These are phyloP conservation scores for Naganishia friedmannii DNA, from an alignment of 768 basidiomycete genomes.

Conservation along the genomic window DNA sequence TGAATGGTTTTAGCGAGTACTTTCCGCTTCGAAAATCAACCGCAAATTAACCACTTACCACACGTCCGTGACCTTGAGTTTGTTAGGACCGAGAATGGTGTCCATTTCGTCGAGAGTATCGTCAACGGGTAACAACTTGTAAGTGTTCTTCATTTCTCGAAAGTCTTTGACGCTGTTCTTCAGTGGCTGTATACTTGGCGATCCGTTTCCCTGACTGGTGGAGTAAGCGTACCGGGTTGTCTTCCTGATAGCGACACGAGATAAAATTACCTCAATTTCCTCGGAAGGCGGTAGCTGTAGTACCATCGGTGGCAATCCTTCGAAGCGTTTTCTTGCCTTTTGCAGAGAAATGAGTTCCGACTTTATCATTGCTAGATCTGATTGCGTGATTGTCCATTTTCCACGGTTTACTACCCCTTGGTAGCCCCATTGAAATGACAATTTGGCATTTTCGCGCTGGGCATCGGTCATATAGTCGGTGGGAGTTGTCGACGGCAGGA, in stretches of 20 bases:
- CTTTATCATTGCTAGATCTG: conserved; percentile 8
- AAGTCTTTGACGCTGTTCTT: neutral
- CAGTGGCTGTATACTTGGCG: neutral
- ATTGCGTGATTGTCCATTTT: conserved; percentile 1
- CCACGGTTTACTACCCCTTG: conserved; percentile 2
- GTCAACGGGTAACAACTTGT: neutral
- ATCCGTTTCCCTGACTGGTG: neutral
- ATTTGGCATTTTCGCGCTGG: neutral
- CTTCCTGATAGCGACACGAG: neutral
- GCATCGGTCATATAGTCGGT: neutral
- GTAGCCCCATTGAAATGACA: neutral
- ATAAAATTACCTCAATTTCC: neutral
- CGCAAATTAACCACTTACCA: conserved; percentile 2
- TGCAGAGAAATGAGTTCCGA: conserved; percentile 1
- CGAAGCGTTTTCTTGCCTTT: neutral
- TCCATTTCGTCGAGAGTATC: neutral
- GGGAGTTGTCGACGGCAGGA: neutral
- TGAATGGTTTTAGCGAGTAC: neutral
- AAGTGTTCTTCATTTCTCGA: neutral
- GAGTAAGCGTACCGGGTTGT: neutral
- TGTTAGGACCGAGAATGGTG: too few relatives aligned
- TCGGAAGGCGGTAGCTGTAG: neutral
- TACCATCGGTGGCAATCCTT: neutral
- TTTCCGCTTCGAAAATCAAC: neutral
- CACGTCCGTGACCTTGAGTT: neutral